Base-by-base conservation (phyloP, 345 rosid genomes). In the Excoecaria agallocha region DNA sequence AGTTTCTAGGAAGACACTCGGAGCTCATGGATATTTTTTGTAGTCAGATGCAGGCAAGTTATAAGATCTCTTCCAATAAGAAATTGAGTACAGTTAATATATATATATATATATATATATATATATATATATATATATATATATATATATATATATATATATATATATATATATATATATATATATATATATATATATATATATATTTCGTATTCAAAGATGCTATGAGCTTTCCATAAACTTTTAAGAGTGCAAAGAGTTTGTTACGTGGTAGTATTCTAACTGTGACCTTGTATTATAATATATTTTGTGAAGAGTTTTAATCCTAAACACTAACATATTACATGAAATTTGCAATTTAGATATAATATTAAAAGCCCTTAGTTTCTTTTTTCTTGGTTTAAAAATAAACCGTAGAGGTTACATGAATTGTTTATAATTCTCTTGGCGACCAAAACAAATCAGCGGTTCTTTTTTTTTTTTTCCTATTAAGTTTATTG, bases 11-110 rank as follows among this genome's bases (percentile, higher is more conserved):
- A 77, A 86, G 81, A 77, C 87, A 85, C 60, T 78, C 90, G 68
- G 90, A 78, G 82, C 85, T 89, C 43, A 39, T 91, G 70, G 84
- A 89, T 72, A 84, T 74, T 79, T 76, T 92, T 65, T 94, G 98
- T 79, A 83, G 82, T 67, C 98, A 92, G 85, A 91, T 94, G 98
- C 98, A 94, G 95, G 98, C 85, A 86, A 88, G 98, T 78, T 70
- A 57, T 70, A 71, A 71, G 38, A 55, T 64, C 2, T 45, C 69
- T 30, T 13, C 19, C 77, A 67, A 12, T n/a, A 10, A 12, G 0
- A 37, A 61, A 22, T 30, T 30, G 30, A 4, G 51, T 35, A 65
- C n/a, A 41, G 43, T 25, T 20, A 59, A 48, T 12, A 25, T n/a
- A n/a, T n/a, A n/a, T n/a, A n/a, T n/a, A n/a, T n/a, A n/a, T n/a